Evolutionary conservation across 805 yeast species (phyloP).

Genomic region (Candida gorgasii): DNA sequence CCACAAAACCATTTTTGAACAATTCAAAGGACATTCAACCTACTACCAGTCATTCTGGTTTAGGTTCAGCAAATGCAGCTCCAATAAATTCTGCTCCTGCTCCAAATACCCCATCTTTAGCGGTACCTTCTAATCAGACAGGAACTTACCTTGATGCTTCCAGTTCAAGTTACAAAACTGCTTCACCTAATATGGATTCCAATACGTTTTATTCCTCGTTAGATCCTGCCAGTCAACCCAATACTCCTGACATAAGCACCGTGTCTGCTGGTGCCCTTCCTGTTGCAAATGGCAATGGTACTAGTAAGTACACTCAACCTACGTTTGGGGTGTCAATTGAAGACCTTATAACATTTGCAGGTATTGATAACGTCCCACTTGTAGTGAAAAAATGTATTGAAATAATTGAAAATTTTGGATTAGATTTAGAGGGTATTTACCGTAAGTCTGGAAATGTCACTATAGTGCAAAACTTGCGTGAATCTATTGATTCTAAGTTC

Average conservation of each 20-base stretch:
- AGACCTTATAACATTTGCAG: constrained; percentile 70
- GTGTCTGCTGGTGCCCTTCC: no score
- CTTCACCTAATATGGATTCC: constrained; percentile 8
- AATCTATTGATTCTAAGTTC: constrained; percentile 74
- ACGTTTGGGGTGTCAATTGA: constrained; percentile 89
- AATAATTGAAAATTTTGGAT: constrained; percentile 81
- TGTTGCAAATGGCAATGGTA: no score
- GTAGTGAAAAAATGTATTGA: constrained; percentile 87
- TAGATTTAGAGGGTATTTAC: constrained; percentile 86
- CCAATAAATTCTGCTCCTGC: not conserved
- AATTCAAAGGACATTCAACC: constrained; percentile 5
- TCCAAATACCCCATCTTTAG: not conserved
- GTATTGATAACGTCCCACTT: constrained; percentile 86
- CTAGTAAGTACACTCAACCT: constrained; percentile 35
- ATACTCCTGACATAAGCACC: constrained; percentile 32
- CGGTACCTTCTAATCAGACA: not conserved
- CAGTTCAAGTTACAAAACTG: not conserved
- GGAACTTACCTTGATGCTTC: constrained; percentile 1
- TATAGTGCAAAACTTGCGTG: constrained; percentile 71
- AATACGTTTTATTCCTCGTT: constrained; percentile 23
- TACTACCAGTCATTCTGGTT: constrained; percentile 5
- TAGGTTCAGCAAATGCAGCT: not conserved
- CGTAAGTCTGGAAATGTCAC: constrained; percentile 78
- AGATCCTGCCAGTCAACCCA: constrained; percentile 34
- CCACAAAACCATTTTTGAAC: constrained; percentile 36